A percentile compares a stretch with the other conserved stretches of the same genome.
phyloP scores from a whole-genome alignment of 78 protist genomes.

The Monosiga brevicollis region DNA sequence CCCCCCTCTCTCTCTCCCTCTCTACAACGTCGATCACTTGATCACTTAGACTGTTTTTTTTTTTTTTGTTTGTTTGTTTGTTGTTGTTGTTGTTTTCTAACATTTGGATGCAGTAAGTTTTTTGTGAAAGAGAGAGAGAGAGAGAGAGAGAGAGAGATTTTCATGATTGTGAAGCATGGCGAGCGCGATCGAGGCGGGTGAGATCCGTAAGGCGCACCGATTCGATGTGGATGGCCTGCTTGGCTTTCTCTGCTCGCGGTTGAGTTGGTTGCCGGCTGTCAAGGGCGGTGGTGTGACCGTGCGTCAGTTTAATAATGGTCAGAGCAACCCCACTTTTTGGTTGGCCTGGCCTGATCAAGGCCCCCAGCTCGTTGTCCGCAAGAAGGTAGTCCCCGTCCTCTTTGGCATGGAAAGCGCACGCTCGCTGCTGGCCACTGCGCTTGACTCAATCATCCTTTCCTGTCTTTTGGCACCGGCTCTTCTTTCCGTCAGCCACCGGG shows the following conservation, averaged over 20 bases:
- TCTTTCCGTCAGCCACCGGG: conserved; percentile 51
- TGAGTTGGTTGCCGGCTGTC: no score
- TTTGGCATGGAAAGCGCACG: not conserved
- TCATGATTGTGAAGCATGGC: not conserved
- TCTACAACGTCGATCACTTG: not conserved
- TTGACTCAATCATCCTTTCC: not conserved
- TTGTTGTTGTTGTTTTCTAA: not conserved
- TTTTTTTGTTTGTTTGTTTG: not conserved
- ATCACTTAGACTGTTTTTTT: not conserved
- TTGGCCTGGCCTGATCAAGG: not conserved
- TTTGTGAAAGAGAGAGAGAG: not conserved
- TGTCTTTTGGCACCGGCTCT: not conserved
- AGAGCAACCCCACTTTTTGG: conserved; percentile 68
- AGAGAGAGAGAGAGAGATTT: not conserved
- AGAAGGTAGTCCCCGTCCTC: not conserved
- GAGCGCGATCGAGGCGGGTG: no score
- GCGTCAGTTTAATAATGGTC: conserved; percentile 28
- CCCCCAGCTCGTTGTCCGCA: not conserved
- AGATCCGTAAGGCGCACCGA: not conserved
- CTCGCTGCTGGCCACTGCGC: not conserved
- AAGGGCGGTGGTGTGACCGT: no score
- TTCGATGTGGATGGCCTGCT: not conserved
- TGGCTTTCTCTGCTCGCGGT: no score
- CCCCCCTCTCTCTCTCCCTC: not conserved
- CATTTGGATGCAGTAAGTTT: not conserved